Conservation (phyloP, 2,329 filamentous ascomycete genomes). For the Coniochaeta hoffmannii region DNA sequence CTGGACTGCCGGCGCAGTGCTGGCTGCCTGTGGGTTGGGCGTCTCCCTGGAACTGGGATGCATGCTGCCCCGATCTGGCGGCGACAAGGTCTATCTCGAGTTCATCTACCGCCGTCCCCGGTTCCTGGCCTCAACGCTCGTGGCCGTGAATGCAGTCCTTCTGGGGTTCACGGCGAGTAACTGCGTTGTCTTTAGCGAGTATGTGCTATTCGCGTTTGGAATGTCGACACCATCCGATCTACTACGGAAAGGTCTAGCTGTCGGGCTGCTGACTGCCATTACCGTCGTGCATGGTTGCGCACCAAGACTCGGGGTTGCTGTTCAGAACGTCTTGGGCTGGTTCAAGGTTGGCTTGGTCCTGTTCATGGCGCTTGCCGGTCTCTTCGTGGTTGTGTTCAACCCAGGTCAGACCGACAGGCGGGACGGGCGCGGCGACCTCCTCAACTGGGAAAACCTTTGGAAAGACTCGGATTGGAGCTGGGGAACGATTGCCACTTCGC, state of each 20-base stretch:
- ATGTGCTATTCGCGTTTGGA: constrained; percentile 52
- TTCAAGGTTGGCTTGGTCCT: constrained; percentile 52
- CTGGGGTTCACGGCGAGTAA: constrained; percentile 64
- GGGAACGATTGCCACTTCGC: constrained; percentile 56
- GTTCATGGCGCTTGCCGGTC: constrained; percentile 54
- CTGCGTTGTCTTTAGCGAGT: constrained; percentile 62
- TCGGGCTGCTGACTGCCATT: constrained; percentile 46
- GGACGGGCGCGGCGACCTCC: constrained; percentile 5
- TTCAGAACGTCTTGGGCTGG: constrained; percentile 57
- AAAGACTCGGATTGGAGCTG: constrained; percentile 61
- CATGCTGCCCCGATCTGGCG: constrained; percentile 63
- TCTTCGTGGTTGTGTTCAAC: constrained; percentile 48
- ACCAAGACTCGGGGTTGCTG: constrained; percentile 45
- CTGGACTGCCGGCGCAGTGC: constrained; percentile 55
- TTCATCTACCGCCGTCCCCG: constrained; percentile 57
- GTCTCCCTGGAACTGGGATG: constrained; percentile 61
- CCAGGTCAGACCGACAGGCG: constrained; percentile 14
- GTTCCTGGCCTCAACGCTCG: constrained; percentile 56
- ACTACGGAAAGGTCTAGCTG: constrained; percentile 47
- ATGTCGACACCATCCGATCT: constrained; percentile 40
- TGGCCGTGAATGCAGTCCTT: constrained; percentile 56
- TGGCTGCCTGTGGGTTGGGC: constrained; percentile 54
- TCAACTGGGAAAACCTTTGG: constrained; percentile 49
- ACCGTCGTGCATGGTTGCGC: constrained; percentile 53
- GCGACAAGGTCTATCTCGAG: constrained; percentile 64